Percentiles rank a stretch among this genome's conserved stretches.
These are phyloP conservation scores for Yamadazyma ubonensis DNA, from an alignment of 805 yeast genomes.

Conservation along the genomic window DNA sequence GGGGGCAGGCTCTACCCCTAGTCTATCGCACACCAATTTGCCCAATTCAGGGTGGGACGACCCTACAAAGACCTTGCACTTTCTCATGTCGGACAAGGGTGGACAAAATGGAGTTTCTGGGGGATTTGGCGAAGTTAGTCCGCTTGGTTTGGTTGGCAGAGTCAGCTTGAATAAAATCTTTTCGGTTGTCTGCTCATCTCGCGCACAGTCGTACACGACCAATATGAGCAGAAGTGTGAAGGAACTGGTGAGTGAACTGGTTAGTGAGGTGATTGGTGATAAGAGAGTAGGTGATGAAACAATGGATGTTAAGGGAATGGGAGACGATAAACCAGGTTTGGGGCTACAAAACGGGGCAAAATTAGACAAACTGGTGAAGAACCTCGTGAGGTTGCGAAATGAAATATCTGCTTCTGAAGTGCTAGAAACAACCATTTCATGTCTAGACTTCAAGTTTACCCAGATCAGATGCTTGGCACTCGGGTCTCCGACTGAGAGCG, in stretches of 20 bases:
- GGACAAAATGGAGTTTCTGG: background rate
- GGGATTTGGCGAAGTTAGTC: too few relatives aligned
- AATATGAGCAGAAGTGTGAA: background rate
- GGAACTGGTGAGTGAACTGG: background rate
- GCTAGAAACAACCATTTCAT: background rate
- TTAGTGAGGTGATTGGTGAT: slow-evolving; percentile 1
- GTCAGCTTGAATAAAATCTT: background rate
- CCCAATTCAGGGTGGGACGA: slow-evolving; percentile 96
- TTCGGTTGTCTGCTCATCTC: background rate
- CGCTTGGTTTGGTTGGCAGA: background rate
- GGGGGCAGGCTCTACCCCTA: slow-evolving; percentile 93
- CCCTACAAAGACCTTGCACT: slow-evolving; percentile 96
- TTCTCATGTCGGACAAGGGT: slow-evolving; percentile 63
- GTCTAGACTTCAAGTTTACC: slow-evolving; percentile 4
- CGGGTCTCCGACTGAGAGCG: slow-evolving; percentile 61
- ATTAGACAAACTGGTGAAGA: too few relatives aligned
- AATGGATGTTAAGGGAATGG: too few relatives aligned
- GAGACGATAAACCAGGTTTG: too few relatives aligned
- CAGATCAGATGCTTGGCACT: slow-evolving; percentile 66
- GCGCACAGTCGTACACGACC: background rate
- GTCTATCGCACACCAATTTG: slow-evolving; percentile 77
- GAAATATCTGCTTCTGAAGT: background rate
- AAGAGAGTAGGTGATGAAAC: too few relatives aligned
- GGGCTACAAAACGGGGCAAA: too few relatives aligned
- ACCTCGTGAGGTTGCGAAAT: background rate